These are phyloP conservation scores for Aspergillus intermedius DNA, from an alignment of 2,329 filamentous ascomycete species.

Conservation along the genomic window DNA sequence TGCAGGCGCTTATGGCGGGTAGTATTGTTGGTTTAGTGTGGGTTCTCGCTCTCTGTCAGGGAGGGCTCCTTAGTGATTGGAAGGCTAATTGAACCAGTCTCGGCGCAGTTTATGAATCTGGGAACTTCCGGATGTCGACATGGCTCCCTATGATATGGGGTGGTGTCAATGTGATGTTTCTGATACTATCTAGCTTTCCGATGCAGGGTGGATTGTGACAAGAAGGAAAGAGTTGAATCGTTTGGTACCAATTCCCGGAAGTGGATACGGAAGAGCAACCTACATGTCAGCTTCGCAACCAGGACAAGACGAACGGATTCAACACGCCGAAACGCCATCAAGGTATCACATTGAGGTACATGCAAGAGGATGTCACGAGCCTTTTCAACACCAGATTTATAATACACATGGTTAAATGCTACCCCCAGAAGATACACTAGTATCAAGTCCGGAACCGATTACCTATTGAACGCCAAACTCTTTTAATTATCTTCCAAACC, in stretches of 20 bases:
- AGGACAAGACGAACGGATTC: background rate
- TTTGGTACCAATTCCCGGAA: no score
- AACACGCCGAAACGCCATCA: conserved; percentile 3
- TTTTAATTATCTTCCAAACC: conserved; percentile 35
- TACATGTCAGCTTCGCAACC: background rate
- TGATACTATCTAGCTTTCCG: conserved; percentile 85
- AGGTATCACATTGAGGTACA: background rate
- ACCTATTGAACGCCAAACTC: conserved; percentile 22
- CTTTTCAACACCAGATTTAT: conserved; percentile 5
- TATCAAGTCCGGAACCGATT: background rate
- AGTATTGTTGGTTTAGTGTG: conserved; percentile 75
- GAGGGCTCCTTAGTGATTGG: background rate
- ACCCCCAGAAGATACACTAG: background rate
- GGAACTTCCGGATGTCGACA: conserved; percentile 85
- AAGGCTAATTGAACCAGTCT: conserved; percentile 48
- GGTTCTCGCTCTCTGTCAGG: conserved; percentile 27
- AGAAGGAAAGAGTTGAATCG: no score
- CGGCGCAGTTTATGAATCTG: conserved; percentile 72
- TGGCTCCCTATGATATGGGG: conserved; percentile 92
- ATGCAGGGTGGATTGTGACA: conserved; percentile 68
- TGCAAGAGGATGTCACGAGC: conserved; percentile 2
- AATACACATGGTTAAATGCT: conserved; percentile 6
- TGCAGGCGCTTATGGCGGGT: conserved; percentile 73
- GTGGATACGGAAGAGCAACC: no score
- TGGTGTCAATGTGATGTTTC: conserved; percentile 71